phyloP scores from a whole-genome alignment of 1,139 yeast species.

The Geotrichum fermentans region DNA sequence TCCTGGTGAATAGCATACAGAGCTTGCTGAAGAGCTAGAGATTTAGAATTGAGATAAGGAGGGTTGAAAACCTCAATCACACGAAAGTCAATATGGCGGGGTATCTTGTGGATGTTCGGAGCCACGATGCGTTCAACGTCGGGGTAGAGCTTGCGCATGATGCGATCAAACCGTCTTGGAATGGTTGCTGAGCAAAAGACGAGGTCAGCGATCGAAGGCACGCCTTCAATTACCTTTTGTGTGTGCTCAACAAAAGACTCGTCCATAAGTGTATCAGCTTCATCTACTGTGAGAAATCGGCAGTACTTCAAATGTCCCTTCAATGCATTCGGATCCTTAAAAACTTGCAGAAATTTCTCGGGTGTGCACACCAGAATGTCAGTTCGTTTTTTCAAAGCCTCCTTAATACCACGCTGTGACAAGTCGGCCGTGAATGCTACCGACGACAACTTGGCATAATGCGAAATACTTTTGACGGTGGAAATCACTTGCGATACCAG shows the following conservation, averaged over 20 bases:
- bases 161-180: conserved; percentile 67
- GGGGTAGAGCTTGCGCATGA: conserved; percentile 60
- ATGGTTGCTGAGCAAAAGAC: conserved; percentile 88
- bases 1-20: conserved; percentile 80
- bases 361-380: conserved; percentile 88
- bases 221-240: conserved; percentile 48
- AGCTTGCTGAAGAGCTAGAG: conserved; percentile 82
- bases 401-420: conserved; percentile 20
- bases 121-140: conserved; percentile 66
- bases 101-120: conserved; percentile 77
- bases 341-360: conserved; percentile 31
- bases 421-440: conserved; percentile 30
- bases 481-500: conserved; percentile 72
- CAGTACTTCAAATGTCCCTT: conserved; percentile 32
- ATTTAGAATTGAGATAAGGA: conserved; percentile 71
- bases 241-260: conserved; percentile 73
- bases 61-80: conserved; percentile 76
- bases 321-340: conserved; percentile 21
- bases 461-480: conserved; percentile 57
- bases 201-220: conserved; percentile 53
- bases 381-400: conserved; percentile 46
- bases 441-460: conserved; percentile 33
- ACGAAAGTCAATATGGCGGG: conserved; percentile 64
- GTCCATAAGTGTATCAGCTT: conserved; percentile 91
- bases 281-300: conserved; percentile 75